A percentile compares a stretch with the other conserved stretches of the same genome.
phyloP scores from a whole-genome alignment of 345 rosid genomes.

The Euphorbia peplus region DNA sequence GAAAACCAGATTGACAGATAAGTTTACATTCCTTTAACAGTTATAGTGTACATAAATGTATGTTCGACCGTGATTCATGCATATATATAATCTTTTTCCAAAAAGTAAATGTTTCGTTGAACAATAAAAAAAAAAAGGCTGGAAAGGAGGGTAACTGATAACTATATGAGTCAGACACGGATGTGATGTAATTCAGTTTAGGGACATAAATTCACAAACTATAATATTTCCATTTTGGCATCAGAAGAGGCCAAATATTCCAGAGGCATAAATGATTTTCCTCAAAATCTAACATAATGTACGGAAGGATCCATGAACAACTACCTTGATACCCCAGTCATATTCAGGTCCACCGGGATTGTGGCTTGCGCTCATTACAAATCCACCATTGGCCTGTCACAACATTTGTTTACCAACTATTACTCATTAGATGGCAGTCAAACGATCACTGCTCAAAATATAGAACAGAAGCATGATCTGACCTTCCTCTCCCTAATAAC shows the following conservation, averaged over 20 bases:
- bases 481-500: constrained; percentile 84
- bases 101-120: background rate
- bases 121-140: background rate
- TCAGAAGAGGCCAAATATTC: too few species aligned
- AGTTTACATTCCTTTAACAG: background rate
- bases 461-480: constrained; percentile 15
- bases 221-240: too few species aligned
- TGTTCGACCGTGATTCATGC: background rate
- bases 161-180: background rate
- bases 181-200: background rate
- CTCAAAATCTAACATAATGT: too few species aligned
- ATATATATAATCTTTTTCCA: background rate
- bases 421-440: background rate
- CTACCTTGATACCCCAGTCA: constrained; percentile 95
- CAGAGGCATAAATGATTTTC: too few species aligned
- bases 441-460: constrained; percentile 10
- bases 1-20: background rate
- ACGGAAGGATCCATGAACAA: too few species aligned
- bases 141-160: background rate
- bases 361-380: constrained; percentile 96
- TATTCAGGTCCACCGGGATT: constrained; percentile 95
- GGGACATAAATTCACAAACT: too few species aligned
- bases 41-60: background rate
- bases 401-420: background rate
- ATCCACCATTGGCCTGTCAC: constrained; percentile 84